Conservation (phyloP, 306 rosid species). For the Gleditsia sinensis region DNA sequence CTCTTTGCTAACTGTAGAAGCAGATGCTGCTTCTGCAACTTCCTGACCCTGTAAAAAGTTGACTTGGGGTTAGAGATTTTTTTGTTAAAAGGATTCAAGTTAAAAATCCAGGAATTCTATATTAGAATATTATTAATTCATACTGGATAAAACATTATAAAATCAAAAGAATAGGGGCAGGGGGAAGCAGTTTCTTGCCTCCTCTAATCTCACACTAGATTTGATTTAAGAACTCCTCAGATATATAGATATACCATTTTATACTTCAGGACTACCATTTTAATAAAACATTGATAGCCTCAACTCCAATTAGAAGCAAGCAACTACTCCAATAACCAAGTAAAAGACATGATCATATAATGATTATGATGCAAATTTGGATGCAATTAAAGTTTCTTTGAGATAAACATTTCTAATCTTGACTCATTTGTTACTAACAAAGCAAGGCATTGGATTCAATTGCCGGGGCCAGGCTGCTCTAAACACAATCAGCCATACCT, state of each 20-base stretch:
- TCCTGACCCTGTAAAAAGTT: conserved; percentile 58
- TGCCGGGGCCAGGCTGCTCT: neutral
- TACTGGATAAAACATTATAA: no score
- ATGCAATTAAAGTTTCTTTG: neutral
- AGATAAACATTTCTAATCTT: neutral
- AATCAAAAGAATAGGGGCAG: neutral
- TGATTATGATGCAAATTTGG: neutral
- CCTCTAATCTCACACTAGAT: no score
- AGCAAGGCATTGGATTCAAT: conserved; percentile 25
- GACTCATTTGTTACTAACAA: neutral
- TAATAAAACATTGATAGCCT: no score
- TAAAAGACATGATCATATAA: neutral
- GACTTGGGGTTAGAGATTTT: conserved; percentile 32
- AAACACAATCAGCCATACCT: neutral
- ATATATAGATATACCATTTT: no score
- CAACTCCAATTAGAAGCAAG: no score
- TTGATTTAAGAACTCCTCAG: no score
- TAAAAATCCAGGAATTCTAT: neutral
- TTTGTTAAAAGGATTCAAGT: neutral
- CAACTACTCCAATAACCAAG: no score
- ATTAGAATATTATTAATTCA: neutral
- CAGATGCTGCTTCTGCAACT: conserved; percentile 60
- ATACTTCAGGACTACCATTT: no score
- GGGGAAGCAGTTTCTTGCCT: no score
- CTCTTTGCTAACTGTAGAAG: conserved; percentile 54